Conservation (phyloP, 768 basidiomycete species). For the Mycena filopes region DNA sequence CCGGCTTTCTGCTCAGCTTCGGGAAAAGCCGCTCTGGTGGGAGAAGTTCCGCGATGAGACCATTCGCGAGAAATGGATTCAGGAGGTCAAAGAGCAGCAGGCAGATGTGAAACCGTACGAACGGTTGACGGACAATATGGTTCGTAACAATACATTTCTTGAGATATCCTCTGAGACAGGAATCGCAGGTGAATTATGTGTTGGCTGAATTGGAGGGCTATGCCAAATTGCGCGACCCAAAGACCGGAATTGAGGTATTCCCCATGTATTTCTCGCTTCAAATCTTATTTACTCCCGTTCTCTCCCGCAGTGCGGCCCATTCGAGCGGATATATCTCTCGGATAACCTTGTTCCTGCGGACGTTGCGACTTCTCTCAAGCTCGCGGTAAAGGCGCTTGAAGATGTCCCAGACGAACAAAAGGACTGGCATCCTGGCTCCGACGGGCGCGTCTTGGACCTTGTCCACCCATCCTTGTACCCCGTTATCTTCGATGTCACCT, state of each 20-base stretch:
- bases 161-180: not conserved
- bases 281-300: slow-evolving; percentile 1
- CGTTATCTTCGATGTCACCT: slow-evolving; percentile 37
- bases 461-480: slow-evolving; percentile 46
- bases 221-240: slow-evolving; percentile 26
- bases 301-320: slow-evolving; percentile 26
- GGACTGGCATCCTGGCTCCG: slow-evolving; percentile 47
- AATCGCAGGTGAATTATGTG: slow-evolving; percentile 30
- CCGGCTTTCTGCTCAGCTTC: slow-evolving; percentile 21
- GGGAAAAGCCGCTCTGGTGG: slow-evolving; percentile 30
- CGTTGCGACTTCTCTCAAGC: slow-evolving; percentile 22
- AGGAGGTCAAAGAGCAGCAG: slow-evolving; percentile 30
- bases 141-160: not conserved
- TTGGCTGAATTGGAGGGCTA: slow-evolving; percentile 34
- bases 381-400: slow-evolving; percentile 33
- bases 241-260: slow-evolving; percentile 33
- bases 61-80: slow-evolving; percentile 29
- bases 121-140: slow-evolving; percentile 31
- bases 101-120: not conserved
- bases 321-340: slow-evolving; percentile 35
- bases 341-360: slow-evolving; percentile 35
- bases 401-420: slow-evolving; percentile 37
- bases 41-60: slow-evolving; percentile 21
- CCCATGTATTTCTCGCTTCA: not conserved
- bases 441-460: slow-evolving; percentile 43